phyloP scores from a whole-genome alignment of 306 rosid species.

The Lathyrus oleraceus region DNA sequence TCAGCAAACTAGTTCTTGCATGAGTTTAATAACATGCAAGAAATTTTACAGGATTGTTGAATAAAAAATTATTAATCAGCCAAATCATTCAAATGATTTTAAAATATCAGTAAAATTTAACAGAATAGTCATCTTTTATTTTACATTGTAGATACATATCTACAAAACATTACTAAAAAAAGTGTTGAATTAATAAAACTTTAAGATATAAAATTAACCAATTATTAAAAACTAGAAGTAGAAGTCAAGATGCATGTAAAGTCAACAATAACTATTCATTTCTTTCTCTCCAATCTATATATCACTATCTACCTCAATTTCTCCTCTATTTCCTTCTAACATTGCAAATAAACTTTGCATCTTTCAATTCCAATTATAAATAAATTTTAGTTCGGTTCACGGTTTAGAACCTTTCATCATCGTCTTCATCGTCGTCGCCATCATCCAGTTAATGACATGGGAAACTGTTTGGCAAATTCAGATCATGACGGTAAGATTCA shows the following conservation, averaged over 20 bases:
- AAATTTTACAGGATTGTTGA: too few species aligned
- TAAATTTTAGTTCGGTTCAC: neutral
- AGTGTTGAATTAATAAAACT: neutral
- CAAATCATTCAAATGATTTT: too few species aligned
- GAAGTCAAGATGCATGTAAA: neutral
- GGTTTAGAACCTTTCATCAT: neutral
- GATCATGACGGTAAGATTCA: neutral
- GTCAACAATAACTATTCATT: neutral
- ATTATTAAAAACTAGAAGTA: neutral
- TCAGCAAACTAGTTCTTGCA: too few species aligned
- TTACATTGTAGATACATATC: too few species aligned
- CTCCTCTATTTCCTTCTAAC: neutral
- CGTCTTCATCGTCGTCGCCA: neutral
- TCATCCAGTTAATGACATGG: slow-evolving; percentile 14
- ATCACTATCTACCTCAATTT: neutral
- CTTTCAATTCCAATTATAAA: neutral
- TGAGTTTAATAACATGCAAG: too few species aligned
- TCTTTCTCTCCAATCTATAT: neutral
- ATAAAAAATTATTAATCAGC: too few species aligned
- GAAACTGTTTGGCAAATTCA: slow-evolving; percentile 31
- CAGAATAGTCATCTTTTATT: too few species aligned
- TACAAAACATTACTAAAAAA: too few species aligned
- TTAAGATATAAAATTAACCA: neutral
- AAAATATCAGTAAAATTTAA: too few species aligned
- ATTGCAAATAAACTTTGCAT: neutral